These are phyloP conservation scores for Bruguiera sexangula DNA, from an alignment of 345 rosid genomes.

Conservation along the genomic window DNA sequence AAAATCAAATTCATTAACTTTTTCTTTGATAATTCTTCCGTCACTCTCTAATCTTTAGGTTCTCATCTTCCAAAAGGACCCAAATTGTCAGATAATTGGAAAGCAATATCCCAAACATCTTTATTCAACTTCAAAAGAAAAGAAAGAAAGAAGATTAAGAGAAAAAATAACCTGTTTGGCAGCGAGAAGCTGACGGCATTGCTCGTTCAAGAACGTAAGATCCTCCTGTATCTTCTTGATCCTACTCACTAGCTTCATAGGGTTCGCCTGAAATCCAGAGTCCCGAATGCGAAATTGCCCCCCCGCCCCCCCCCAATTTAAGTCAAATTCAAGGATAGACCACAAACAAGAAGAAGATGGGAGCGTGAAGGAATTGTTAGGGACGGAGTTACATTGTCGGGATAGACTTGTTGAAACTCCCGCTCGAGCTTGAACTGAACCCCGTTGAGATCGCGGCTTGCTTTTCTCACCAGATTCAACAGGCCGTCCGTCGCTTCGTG, in stretches of 20 bases:
- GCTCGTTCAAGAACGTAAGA: conserved; percentile 52
- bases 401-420: conserved; percentile 74
- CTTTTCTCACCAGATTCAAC: conserved; percentile 56
- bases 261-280: conserved; percentile 57
- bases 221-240: conserved; percentile 79
- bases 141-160: background rate
- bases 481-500: conserved; percentile 33
- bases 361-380: background rate
- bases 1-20: background rate
- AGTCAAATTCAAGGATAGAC: background rate
- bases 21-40: background rate
- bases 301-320: background rate
- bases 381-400: conserved; percentile 53
- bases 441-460: conserved; percentile 57
- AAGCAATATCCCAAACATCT: no score
- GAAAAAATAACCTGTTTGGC: conserved; percentile 70
- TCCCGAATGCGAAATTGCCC: no score
- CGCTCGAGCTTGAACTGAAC: conserved; percentile 73
- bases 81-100: no score
- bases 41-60: no score
- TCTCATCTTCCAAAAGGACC: background rate
- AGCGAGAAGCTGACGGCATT: conserved; percentile 73
- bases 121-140: background rate
- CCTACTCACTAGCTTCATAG: conserved; percentile 66
- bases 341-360: background rate